Evolutionary conservation across 108 stramenopile genomes (phyloP), one percentile per base, ranked within the genome.

Genomic region (Cyclotella cryptica): DNA sequence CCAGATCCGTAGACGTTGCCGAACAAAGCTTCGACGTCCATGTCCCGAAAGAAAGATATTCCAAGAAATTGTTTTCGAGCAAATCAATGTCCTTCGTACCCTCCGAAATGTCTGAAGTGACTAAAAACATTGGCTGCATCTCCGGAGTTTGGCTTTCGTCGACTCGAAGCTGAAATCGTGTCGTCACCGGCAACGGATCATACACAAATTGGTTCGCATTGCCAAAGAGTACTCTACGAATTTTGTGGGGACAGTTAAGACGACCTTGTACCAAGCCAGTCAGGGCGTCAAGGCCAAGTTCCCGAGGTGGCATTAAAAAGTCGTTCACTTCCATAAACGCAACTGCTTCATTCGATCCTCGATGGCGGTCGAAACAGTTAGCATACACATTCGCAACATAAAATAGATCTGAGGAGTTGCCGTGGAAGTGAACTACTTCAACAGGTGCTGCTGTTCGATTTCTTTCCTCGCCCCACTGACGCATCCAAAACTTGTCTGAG

Each of bases 401-500:
- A 3, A 22, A 10, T 29, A 51, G 68, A 39, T 69, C 68, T 18
- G 49, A 39, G 3, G 68, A 3, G 19, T 69, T 53, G 28, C 68
- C 68, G 0, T 4, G 51, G 28, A 69, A 52, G 28, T 69, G 68
- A 30, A 29, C n/a, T 12, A 69, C 29, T 2, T 47, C 44, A 39
- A 69, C 45, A 13, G 55, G 55, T 46, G 65, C 41, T 65, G 64
- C 35, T 19, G 41, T 19, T 9, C 53, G 15, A 7, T 27, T 69
- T 52, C 68, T 69, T 40, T 69, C 51, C 0, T 69, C 52, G 5
- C 51, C 68, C 68, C 68, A 69, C 28, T 69, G 68, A n/a, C 68
- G 24, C 68, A 69, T 69, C 68, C 68, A 69, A 53, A 69, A 69
- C 35, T 69, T 13, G 30, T 69, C 30, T 12, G 68, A 69, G 30